These are phyloP conservation scores for Quercus robur DNA, from an alignment of 306 rosid species.

Conservation along the genomic window DNA sequence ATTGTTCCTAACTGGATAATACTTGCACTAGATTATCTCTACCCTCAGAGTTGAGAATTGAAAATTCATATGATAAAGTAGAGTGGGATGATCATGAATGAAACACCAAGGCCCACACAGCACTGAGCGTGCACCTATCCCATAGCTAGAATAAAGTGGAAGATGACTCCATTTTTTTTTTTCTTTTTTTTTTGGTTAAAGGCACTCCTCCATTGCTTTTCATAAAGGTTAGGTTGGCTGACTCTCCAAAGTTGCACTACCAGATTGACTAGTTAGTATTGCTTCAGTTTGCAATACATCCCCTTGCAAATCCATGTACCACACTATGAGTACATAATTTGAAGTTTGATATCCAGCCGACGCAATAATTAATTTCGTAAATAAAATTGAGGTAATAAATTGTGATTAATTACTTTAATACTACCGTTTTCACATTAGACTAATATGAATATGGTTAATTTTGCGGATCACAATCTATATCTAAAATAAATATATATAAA, in stretches of 20 bases:
- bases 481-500: no score
- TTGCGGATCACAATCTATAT: no score
- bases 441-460: no score
- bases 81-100: background rate
- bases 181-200: no score
- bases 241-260: conserved; percentile 9
- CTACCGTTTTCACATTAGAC: no score
- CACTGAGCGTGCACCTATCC: conserved; percentile 21
- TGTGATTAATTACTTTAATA: background rate
- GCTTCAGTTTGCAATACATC: background rate
- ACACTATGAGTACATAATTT: background rate
- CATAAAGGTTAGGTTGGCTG: conserved; percentile 1
- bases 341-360: no score
- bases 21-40: background rate
- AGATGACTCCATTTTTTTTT: background rate
- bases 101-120: conserved; percentile 13
- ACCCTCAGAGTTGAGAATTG: background rate
- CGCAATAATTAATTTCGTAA: background rate
- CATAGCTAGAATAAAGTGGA: conserved; percentile 14
- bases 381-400: background rate
- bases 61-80: background rate
- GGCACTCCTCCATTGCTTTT: conserved; percentile 3
- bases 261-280: background rate
- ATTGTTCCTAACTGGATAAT: background rate
- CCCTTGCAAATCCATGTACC: background rate